Evolutionary conservation across 495 filamentous ascomycete genomes (phyloP).

Genomic region (Niebla homalea): DNA sequence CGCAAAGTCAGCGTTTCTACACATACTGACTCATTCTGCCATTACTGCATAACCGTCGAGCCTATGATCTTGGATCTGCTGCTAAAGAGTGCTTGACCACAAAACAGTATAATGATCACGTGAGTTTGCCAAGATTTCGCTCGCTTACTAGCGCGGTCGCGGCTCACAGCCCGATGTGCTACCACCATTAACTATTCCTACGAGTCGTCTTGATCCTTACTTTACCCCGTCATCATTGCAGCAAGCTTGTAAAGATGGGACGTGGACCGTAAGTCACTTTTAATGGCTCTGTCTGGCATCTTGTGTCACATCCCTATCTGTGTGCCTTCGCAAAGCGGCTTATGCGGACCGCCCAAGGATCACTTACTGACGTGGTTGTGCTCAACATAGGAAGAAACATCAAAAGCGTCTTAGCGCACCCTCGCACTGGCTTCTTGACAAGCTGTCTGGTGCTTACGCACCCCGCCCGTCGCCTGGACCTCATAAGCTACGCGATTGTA

Average conservation of each 20-base stretch:
- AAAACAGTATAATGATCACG: too few relatives aligned
- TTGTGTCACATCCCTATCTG: background rate
- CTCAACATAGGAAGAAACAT: conserved; percentile 77
- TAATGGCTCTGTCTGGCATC: background rate
- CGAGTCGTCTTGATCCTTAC: background rate
- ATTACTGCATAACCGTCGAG: too few relatives aligned
- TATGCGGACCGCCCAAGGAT: background rate
- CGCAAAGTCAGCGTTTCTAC: too few relatives aligned
- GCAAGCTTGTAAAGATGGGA: conserved; percentile 36
- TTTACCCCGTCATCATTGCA: background rate
- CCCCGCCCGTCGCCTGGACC: conserved; percentile 92
- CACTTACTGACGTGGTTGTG: conserved; percentile 11
- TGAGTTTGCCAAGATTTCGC: background rate
- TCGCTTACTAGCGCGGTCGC: background rate
- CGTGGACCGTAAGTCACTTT: conserved; percentile 50
- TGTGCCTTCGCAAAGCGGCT: too few relatives aligned
- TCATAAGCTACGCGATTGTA: conserved; percentile 97
- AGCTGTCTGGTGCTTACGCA: conserved; percentile 94
- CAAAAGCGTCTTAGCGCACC: conserved; percentile 98
- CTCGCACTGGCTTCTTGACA: conserved; percentile 99
- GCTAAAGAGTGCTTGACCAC: too few relatives aligned
- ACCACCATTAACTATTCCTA: background rate
- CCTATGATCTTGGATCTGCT: too few relatives aligned
- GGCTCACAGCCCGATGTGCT: background rate
- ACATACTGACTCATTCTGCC: too few relatives aligned